Evolutionary conservation across 2,329 filamentous ascomycete species (phyloP), one percentile per base, ranked within the genome.

Genomic region (Fusarium guadeloupense): DNA sequence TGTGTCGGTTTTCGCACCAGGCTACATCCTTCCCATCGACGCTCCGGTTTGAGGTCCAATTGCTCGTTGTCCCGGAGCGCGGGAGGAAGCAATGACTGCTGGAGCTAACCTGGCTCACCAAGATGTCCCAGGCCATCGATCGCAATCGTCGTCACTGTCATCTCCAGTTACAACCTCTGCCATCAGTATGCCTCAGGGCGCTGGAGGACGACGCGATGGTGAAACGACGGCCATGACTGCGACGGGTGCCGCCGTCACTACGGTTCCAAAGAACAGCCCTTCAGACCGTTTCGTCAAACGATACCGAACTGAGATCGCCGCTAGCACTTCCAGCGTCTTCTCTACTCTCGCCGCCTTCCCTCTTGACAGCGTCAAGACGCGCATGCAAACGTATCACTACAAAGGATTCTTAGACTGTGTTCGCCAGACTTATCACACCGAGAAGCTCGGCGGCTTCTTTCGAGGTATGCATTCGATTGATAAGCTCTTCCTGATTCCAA

Each of bases 351-450:
- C 85, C 64, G 89, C 91, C n/a, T 96, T 94, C 72, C 92, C 92
- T 19, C 85, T 96, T 67, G 92, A 96, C 75, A 94, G 92, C 69
- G 89, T 94, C 74, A 96, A 96, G 81, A 93, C 90, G 51, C 90
- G 92, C 71, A 92, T 95, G 87, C 92, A 96, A 80, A 91, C 90
- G 65, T 94, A 95, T 77, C 87, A 89, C 62, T 93, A 90, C 77
- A 82, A 84, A 65, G 91, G 85, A 66, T 92, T 91, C 75, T 76
- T 84, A 71, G 88, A 92, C 74, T 93, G 91, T 73, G 85, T 93
- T 45, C 83, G 82, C 59, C 84, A 90, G 66, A 94, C 91, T 9
- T 95, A 95, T 76, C 83, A 81, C 56, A 87, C 82, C 6, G 92
- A 95, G 77, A 89, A 89, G 28, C 75, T 88, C 33, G 80, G 83